These are phyloP conservation scores for Aureobasidium mangrovei DNA, from an alignment of 2,329 filamentous ascomycete species.

Conservation along the genomic window DNA sequence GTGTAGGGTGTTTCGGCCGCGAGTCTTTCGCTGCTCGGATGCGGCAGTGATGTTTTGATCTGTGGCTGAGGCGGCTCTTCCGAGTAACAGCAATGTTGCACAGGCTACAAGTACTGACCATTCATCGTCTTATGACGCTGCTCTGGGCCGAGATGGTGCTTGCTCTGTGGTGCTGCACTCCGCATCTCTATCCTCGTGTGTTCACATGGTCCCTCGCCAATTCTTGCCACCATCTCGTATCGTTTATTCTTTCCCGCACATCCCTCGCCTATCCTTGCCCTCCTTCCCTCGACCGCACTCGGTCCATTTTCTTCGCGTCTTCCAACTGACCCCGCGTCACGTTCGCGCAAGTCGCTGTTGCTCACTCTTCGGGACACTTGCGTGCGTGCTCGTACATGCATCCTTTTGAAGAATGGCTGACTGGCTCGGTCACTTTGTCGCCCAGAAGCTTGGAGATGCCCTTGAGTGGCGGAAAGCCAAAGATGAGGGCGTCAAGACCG, in stretches of 20 bases:
- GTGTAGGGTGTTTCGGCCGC: no score
- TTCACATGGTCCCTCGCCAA: no score
- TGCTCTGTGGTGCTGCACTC: no score
- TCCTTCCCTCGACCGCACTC: neutral
- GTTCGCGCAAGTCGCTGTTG: constrained; percentile 6
- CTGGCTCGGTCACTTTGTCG: constrained; percentile 24
- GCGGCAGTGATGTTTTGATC: no score
- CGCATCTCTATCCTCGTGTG: no score
- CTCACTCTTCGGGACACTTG: constrained; percentile 7
- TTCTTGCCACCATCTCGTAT: no score
- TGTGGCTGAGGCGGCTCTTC: no score
- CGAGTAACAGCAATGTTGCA: no score
- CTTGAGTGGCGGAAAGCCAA: constrained; percentile 21
- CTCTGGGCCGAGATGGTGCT: no score
- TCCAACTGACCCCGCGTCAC: neutral
- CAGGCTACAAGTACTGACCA: no score
- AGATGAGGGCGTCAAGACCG: constrained; percentile 19
- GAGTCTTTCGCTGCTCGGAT: no score
- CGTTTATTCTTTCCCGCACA: neutral
- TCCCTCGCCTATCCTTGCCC: neutral
- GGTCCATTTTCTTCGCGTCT: neutral
- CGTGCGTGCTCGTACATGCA: neutral
- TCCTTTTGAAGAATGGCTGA: constrained; percentile 2
- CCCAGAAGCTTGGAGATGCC: constrained; percentile 21
- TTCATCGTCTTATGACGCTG: no score